Evolutionary conservation across 2,329 filamentous ascomycete species (phyloP).

Genomic region (Penicillium digitatum): DNA sequence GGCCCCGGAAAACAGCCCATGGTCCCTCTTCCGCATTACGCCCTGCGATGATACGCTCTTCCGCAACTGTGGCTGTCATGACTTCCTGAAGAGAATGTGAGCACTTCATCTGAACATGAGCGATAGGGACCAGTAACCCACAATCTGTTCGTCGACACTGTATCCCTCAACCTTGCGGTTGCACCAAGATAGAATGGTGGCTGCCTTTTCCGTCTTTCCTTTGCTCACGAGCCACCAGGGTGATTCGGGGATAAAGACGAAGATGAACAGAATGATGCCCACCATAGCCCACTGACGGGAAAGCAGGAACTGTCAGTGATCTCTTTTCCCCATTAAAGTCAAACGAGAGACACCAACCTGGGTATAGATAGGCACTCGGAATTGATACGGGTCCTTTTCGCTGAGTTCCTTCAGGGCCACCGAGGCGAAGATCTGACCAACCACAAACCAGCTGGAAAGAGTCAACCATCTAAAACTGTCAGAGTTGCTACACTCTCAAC

Average conservation of each 20-base stretch:
- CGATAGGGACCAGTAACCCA: slow-evolving; percentile 2
- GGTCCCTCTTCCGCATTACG: slow-evolving; percentile 27
- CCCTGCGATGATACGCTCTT: slow-evolving; percentile 33
- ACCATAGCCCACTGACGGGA: slow-evolving; percentile 43
- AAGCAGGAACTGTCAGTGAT: not conserved
- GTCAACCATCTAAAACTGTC: not conserved
- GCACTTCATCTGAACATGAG: not conserved
- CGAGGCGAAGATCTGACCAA: slow-evolving; percentile 44
- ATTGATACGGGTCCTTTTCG: slow-evolving; percentile 32
- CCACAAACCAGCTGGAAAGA: slow-evolving; percentile 39
- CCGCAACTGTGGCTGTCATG: slow-evolving; percentile 35
- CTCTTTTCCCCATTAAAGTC: not conserved
- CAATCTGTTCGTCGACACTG: slow-evolving; percentile 33
- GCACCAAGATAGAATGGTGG: slow-evolving; percentile 26
- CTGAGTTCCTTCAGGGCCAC: slow-evolving; percentile 41
- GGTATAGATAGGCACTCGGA: slow-evolving; percentile 43
- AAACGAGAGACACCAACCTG: slow-evolving; percentile 25
- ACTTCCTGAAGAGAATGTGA: slow-evolving; percentile 23
- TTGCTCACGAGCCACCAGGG: slow-evolving; percentile 41
- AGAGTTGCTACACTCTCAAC: not conserved
- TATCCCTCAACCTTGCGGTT: slow-evolving; percentile 34
- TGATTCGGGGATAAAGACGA: slow-evolving; percentile 34
- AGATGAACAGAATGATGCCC: slow-evolving; percentile 41
- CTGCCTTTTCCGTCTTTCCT: slow-evolving; percentile 32
- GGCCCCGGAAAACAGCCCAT: slow-evolving; percentile 39